A percentile compares a stretch with the other conserved stretches of the same genome.
phyloP scores from a whole-genome alignment of 805 yeast species.

The Yarrowia sp. region DNA sequence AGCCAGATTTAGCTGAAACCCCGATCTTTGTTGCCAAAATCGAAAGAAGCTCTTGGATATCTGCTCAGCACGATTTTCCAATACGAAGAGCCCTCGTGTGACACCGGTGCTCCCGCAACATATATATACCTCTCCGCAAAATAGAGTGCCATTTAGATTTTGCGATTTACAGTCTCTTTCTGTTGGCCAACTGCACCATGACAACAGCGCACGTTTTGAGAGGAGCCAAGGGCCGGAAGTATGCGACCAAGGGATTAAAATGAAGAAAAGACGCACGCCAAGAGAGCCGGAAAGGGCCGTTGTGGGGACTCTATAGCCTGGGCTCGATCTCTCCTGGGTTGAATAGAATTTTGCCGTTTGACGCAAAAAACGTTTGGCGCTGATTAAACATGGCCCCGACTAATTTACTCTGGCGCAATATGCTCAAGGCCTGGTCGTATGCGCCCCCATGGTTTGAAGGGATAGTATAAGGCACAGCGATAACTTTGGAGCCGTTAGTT shows the following conservation, averaged over 20 bases:
- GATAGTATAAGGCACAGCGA: neutral
- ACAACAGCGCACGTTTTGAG: neutral
- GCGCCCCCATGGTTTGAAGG: neutral
- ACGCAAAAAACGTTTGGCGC: neutral
- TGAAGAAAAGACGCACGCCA: neutral
- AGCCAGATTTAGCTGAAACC: too few species aligned
- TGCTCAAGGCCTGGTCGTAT: constrained; percentile 10
- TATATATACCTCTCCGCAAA: neutral
- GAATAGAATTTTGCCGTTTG: neutral
- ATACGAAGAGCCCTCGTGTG: neutral
- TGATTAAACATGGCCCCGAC: neutral
- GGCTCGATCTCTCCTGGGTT: too few species aligned
- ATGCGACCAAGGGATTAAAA: too few species aligned
- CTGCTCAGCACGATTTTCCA: too few species aligned
- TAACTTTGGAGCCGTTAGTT: too few species aligned
- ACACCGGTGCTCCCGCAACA: neutral
- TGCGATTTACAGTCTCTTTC: neutral
- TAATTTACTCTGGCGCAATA: neutral
- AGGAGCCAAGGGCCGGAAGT: neutral
- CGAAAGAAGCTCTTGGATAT: too few species aligned
- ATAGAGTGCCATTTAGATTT: constrained; percentile 1
- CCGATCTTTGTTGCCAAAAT: too few species aligned
- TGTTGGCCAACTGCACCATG: constrained; percentile 4
- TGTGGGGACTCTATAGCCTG: neutral
- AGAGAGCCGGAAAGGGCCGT: neutral